Conservation (phyloP, 257 asterid species). For the Solanum commersonii region DNA sequence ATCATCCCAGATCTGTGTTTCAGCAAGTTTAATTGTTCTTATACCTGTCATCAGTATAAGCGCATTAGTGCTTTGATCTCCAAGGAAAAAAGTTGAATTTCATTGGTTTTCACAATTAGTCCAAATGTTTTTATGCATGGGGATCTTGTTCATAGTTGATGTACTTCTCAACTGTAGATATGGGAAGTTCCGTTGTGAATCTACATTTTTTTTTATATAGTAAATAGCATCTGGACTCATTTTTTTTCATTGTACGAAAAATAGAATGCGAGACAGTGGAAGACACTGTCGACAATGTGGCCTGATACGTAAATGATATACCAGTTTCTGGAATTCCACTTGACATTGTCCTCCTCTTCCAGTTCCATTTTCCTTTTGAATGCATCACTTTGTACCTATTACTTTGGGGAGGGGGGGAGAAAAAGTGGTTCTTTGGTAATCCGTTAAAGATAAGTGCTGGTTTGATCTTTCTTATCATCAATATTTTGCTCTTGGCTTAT, state of each 20-base stretch:
- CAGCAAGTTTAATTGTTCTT: not conserved
- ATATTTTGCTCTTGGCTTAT: not conserved
- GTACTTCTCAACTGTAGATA: not conserved
- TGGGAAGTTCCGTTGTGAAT: not conserved
- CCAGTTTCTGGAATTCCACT: not conserved
- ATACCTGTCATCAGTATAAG: not conserved
- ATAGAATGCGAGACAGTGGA: not conserved
- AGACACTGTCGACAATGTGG: not conserved
- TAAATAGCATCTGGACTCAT: not conserved
- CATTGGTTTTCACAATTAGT: not conserved
- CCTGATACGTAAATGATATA: not conserved
- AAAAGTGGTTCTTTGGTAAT: not conserved
- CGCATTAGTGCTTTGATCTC: not conserved
- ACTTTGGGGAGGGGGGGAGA: not conserved
- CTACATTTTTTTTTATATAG: not conserved
- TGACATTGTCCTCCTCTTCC: not conserved
- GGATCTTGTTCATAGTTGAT: not conserved
- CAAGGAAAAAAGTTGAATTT: not conserved
- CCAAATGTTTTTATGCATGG: not conserved
- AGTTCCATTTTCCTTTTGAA: not conserved
- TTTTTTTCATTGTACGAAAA: not conserved
- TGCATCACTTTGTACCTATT: not conserved
- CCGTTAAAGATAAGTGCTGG: not conserved
- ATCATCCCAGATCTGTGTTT: slow-evolving; percentile 1
- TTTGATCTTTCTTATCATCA: not conserved